Base-by-base conservation (phyloP, 2,329 filamentous ascomycete species). In the Colletotrichum ledebouriae region DNA sequence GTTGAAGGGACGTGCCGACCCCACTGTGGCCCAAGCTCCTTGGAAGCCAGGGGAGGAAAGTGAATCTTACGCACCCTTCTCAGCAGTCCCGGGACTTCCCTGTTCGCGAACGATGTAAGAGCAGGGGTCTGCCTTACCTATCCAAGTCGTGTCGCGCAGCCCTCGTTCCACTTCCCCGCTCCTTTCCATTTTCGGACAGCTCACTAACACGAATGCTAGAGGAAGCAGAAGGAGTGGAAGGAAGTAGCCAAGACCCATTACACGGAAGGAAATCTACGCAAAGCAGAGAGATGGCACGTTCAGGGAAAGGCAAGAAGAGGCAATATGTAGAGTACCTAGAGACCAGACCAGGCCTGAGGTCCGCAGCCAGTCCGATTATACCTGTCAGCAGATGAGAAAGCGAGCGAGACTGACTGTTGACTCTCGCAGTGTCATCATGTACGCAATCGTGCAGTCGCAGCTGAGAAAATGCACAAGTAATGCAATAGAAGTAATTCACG, bases 91-190 rank as follows among this genome's bases (percentile, higher is more conserved):
- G 4, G 44, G 57, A 15, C 29, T 5, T 44, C 57, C 57, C 57
- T 41, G 57, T 39, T 50, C 33, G 17, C 29, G 11, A 17, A 39
- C 10, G 25, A 9, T 34, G 53, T 20, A 41, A 41, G 6, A 50
- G 15, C 57, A 59, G 46, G 57, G 44, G 44, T 59, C 57, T 50
- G 25, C 4, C 29, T n/a, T 34, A 25, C 17, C 17, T 17, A 41
- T 33, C 56, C 56, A 59, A 39, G 56, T 50, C 44, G 57, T 59
- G 57, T 59, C 57, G 57, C 41, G 57, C 44, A 59, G 42, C 34
- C 34, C 17, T n/a, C n/a, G 34, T 56, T 41, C 52, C 52, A 39
- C 10, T 39, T 13, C 17, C 34, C 25, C 15, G n/a, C 25, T 39
- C 52, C 34, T 20, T 10, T 20, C 53, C 13, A 17, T 39, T 55